Evolutionary conservation across 2,329 filamentous ascomycete species (phyloP).

Genomic region (Exophiala lecanii-corni): DNA sequence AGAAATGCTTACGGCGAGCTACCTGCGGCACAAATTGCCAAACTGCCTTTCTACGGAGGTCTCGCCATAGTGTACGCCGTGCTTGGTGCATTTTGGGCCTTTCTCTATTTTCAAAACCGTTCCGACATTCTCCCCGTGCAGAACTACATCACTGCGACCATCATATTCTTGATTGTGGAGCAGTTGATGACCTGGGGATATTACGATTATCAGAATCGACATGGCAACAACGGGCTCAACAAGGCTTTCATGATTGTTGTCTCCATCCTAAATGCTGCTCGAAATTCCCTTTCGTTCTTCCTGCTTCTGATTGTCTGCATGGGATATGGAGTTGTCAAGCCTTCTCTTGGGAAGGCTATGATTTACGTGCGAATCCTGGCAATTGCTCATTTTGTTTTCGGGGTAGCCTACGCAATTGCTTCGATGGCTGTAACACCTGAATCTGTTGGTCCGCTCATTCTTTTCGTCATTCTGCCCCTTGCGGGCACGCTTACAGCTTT

Average conservation of each 20-base stretch:
- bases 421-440: constrained; percentile 87
- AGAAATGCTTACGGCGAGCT: constrained; percentile 95
- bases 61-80: constrained; percentile 91
- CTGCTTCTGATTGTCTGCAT: constrained; percentile 96
- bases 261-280: constrained; percentile 84
- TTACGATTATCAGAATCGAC: constrained; percentile 91
- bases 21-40: constrained; percentile 90
- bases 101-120: constrained; percentile 90
- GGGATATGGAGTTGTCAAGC: constrained; percentile 98
- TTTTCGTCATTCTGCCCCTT: constrained; percentile 88
- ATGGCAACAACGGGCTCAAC: constrained; percentile 76
- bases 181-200: constrained; percentile 99
- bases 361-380: constrained; percentile 87
- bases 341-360: constrained; percentile 87
- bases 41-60: constrained; percentile 93
- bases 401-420: constrained; percentile 78
- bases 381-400: constrained; percentile 89
- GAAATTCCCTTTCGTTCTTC: constrained; percentile 99
- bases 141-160: constrained; percentile 97
- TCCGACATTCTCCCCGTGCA: constrained; percentile 94
- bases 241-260: constrained; percentile 87
- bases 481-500: constrained; percentile 91
- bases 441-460: constrained; percentile 79
- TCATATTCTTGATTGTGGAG: constrained; percentile 89
- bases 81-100: constrained; percentile 82